Evolutionary conservation across 768 basidiomycete species (phyloP), one percentile per base, ranked within the genome.

Genomic region (Boletus reticulatus): DNA sequence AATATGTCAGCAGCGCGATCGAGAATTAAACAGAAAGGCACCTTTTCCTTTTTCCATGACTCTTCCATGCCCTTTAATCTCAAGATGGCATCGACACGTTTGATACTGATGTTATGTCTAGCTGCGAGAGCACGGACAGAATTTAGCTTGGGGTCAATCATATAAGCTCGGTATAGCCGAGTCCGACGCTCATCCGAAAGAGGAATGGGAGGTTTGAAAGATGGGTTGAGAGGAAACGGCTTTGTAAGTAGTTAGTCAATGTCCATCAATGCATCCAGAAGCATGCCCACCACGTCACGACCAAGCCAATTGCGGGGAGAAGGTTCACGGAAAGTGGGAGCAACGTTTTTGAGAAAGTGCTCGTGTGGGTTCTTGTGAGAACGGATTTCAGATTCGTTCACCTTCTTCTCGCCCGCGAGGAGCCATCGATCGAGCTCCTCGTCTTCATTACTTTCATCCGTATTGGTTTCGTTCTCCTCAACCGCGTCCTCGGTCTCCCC

Each of bases 151-250:
- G 87, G 88, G 60, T 89, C 73, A n/a, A 50, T 39, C 75, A 88
- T 80, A 69, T 81, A 89, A 22, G 78, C 73, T 6, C 72, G 58
- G 69, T 86, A 94, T 38, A 95, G 81, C 19, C 67, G 67, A 1
- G 78, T 74, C 42, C 85, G 80, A 39, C 82, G 68, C 8, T 62
- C 66, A 60, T 93, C 82, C 2, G 91, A 88, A 45, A 92, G 73
- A 6, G 93, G 92, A 7, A 83, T 71, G 12, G 88, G 89, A 6
- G 94, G 93, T 61, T 80, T 82, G 73, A 94, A 96, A 1, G 88
- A 84, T 6, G 84, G 84, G 65, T 96, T 95, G 72, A 90, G 76
- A 13, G 91, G 90, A 68, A 94, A 94, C 0, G 92, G 92, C 92
- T 94, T 54, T 17, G 51, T 1, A 12, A 37, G 4, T 16, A 12